Base-by-base conservation (phyloP, 306 rosid species). In the Adenanthera pavonina region DNA sequence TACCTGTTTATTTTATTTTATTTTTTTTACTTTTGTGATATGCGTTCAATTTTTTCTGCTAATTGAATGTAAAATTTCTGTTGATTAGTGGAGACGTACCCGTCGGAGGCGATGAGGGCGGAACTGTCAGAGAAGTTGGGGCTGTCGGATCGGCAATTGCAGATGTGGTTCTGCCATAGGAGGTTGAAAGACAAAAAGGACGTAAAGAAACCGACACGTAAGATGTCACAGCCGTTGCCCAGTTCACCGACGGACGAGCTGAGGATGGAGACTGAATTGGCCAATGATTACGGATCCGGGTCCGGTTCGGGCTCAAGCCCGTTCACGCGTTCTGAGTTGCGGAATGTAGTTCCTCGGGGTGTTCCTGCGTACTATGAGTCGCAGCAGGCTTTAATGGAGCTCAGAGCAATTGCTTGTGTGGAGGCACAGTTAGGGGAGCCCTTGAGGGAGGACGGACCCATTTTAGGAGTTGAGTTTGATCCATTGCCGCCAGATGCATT, bases 101-200 rank as follows among this genome's bases (percentile, higher is more conserved):
- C 99, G 5, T 85, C 95, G 56, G 99, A 96, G 92, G 60, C 90
- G 69, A 89, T 74, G 66, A 88, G 99, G 88, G 88, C 76, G 0
- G 97, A 93, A 53, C 87, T 96, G 49, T 93, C 98, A 16, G 91
- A 89, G 84, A 96, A 92, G 84, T 89, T 96, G 80, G 98, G 97
- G 74, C 86, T 96, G 81, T 68, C 99, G 53, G 98, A 93, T 92
- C 98, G 99, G 87, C 99, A 96, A 87, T 88, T 96, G 85, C 99
- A 96, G 99, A 93, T 96, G 99, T 96, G 98, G 99, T 96, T 96
- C 84, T 96, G 99, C 80, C 99, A 96, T 83, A 84, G 99, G 78
- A 89, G 99, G 92, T 76, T 96, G 88, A 96, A 93, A 89, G 97
- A 93, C 81, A 96, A 96, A 86, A 96, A 92, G 88, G 99, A 92